Percentiles rank a stretch among this genome's conserved stretches.
Conservation (phyloP, 2,329 filamentous ascomycete species). For the Westerdykella aurantiaca region DNA sequence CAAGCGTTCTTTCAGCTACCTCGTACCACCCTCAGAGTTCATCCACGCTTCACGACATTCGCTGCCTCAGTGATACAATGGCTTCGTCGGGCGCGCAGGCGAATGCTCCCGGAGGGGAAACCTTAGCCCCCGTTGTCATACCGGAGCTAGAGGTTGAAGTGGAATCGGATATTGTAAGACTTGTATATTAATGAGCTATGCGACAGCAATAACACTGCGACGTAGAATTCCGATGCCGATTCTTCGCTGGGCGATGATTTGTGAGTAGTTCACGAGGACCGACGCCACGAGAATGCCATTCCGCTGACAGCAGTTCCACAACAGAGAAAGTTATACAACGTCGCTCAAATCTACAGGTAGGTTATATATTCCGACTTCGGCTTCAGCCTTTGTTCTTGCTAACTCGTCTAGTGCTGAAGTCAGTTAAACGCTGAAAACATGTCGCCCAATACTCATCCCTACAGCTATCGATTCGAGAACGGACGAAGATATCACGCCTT, state of each 20-base stretch:
- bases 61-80: not conserved
- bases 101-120: slow-evolving; percentile 16
- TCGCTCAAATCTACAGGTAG: slow-evolving; percentile 15
- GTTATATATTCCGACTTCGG: not conserved
- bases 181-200: not conserved
- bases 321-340: slow-evolving; percentile 21
- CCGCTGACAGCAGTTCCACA: not conserved
- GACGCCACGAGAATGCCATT: not conserved
- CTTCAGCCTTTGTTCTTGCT: not conserved
- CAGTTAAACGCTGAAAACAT: not conserved
- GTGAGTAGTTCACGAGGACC: slow-evolving; percentile 6
- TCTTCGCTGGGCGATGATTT: slow-evolving; percentile 17
- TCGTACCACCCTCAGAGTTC: not conserved
- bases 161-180: slow-evolving; percentile 2
- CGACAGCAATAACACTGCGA: not conserved
- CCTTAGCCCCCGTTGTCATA: slow-evolving; percentile 19
- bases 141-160: slow-evolving; percentile 7
- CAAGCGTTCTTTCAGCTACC: too few relatives aligned
- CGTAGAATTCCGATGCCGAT: slow-evolving; percentile 9
- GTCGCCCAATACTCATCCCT: not conserved
- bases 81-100: slow-evolving; percentile 2
- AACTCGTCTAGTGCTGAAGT: slow-evolving; percentile 11
- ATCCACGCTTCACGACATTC: not conserved
- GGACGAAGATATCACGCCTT: slow-evolving; percentile 21
- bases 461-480: slow-evolving; percentile 21